These are phyloP conservation scores for Dothistroma pini DNA, from an alignment of 2,329 filamentous ascomycete species.

Conservation along the genomic window DNA sequence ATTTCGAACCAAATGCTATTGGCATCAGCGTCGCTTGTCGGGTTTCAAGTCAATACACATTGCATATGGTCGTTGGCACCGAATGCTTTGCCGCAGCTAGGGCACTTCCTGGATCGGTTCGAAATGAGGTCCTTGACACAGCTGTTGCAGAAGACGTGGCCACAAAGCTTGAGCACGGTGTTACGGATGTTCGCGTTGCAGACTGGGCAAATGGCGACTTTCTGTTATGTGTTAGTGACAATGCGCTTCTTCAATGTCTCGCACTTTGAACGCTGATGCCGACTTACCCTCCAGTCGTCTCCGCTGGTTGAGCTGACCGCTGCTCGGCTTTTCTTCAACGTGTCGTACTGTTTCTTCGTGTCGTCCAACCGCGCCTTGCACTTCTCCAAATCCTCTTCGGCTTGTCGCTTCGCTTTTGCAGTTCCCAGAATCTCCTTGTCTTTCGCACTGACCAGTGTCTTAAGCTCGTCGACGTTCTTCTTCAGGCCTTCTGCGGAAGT, in stretches of 20 bases:
- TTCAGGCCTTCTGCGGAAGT: slow-evolving; percentile 69
- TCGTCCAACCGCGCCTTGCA: slow-evolving; percentile 73
- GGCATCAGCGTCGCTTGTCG: neutral
- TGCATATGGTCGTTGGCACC: slow-evolving; percentile 85
- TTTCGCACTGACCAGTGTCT: slow-evolving; percentile 68
- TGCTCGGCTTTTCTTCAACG: slow-evolving; percentile 76
- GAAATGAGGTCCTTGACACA: slow-evolving; percentile 87
- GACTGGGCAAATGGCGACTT: slow-evolving; percentile 81
- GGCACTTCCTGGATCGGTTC: slow-evolving; percentile 91
- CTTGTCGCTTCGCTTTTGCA: slow-evolving; percentile 56
- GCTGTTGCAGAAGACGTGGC: slow-evolving; percentile 86
- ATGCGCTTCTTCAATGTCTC: neutral
- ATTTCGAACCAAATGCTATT: neutral
- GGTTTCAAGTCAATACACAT: slow-evolving; percentile 35
- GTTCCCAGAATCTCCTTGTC: slow-evolving; percentile 67
- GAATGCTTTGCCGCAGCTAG: slow-evolving; percentile 88
- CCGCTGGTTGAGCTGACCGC: slow-evolving; percentile 67
- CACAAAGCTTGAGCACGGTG: slow-evolving; percentile 87
- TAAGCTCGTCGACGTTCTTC: slow-evolving; percentile 73
- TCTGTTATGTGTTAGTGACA: slow-evolving; percentile 43
- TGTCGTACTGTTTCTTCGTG: slow-evolving; percentile 76
- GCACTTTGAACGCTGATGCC: neutral
- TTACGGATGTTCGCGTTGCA: slow-evolving; percentile 94
- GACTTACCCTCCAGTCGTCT: slow-evolving; percentile 78
- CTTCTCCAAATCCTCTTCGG: slow-evolving; percentile 71